These are phyloP conservation scores for Russula brevipes DNA, from an alignment of 768 basidiomycete genomes.

Conservation along the genomic window DNA sequence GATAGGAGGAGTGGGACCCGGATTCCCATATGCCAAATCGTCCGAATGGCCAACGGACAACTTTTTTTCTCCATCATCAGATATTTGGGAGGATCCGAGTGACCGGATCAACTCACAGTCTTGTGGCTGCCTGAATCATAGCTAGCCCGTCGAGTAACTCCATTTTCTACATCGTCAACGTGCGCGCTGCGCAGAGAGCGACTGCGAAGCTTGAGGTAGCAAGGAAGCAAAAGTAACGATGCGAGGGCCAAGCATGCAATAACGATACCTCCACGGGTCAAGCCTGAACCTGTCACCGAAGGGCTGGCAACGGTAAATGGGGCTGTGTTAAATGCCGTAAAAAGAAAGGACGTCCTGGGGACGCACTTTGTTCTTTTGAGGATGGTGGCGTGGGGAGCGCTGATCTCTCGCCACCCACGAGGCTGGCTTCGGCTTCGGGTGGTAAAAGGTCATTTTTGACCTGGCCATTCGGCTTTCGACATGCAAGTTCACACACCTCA, in stretches of 20 bases:
- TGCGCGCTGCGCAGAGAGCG: background rate
- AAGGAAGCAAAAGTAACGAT: background rate
- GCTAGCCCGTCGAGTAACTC: background rate
- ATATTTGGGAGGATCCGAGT: background rate
- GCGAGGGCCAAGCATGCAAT: background rate
- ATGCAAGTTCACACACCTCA: constrained; percentile 5
- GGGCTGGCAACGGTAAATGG: background rate
- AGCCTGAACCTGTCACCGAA: background rate
- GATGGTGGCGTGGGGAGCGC: background rate
- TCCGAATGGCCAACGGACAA: background rate
- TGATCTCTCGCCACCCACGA: background rate
- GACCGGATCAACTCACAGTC: background rate
- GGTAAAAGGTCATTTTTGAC: background rate
- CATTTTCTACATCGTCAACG: background rate
- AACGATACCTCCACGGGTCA: background rate
- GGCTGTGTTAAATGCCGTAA: background rate
- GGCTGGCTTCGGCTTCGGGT: background rate
- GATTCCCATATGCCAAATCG: background rate
- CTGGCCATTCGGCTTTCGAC: too few species aligned
- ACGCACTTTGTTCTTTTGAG: background rate
- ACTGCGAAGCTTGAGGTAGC: background rate
- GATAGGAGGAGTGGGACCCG: background rate
- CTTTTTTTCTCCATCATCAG: background rate
- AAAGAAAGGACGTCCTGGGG: background rate
- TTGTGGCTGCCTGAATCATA: background rate